Conservation (phyloP, 2,329 filamentous ascomycete genomes). For the Verticillium klebahnii region DNA sequence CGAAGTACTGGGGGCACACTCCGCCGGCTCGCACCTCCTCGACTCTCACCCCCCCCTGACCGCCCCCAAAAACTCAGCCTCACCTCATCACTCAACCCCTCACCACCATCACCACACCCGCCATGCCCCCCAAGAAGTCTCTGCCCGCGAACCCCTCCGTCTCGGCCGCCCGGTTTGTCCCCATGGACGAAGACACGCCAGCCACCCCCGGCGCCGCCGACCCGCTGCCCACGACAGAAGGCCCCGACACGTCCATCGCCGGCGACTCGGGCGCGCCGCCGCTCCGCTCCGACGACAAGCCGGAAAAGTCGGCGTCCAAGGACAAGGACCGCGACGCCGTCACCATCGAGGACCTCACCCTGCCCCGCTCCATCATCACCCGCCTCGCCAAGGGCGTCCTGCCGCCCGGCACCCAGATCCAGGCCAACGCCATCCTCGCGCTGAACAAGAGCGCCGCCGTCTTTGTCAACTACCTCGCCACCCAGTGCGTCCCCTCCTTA, state of each 20-base stretch:
- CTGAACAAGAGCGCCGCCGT: conserved; percentile 79
- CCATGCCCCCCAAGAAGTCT: conserved; percentile 42
- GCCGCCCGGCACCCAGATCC: conserved; percentile 76
- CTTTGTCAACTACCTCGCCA: conserved; percentile 76
- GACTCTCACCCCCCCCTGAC: not conserved
- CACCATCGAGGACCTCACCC: conserved; percentile 64
- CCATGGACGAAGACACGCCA: conserved; percentile 33
- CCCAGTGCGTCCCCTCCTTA: conserved; percentile 51
- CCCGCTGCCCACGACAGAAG: conserved; percentile 9
- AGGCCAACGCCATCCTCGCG: conserved; percentile 75
- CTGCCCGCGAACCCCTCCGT: conserved; percentile 20
- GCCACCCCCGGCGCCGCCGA: conserved; percentile 12
- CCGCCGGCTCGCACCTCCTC: not conserved
- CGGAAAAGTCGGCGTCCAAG: conserved; percentile 21
- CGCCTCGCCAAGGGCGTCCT: conserved; percentile 75
- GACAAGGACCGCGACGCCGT: conserved; percentile 36
- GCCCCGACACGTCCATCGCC: not conserved
- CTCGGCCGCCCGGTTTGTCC: conserved; percentile 39
- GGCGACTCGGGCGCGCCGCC: not conserved
- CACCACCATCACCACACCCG: not conserved
- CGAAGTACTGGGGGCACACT: not conserved
- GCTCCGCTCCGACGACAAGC: conserved; percentile 17
- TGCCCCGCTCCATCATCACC: conserved; percentile 78
- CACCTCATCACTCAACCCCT: not conserved
- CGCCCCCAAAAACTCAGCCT: not conserved